Evolutionary conservation across 345 rosid species (phyloP).

Genomic region (Abelmoschus esculentus): DNA sequence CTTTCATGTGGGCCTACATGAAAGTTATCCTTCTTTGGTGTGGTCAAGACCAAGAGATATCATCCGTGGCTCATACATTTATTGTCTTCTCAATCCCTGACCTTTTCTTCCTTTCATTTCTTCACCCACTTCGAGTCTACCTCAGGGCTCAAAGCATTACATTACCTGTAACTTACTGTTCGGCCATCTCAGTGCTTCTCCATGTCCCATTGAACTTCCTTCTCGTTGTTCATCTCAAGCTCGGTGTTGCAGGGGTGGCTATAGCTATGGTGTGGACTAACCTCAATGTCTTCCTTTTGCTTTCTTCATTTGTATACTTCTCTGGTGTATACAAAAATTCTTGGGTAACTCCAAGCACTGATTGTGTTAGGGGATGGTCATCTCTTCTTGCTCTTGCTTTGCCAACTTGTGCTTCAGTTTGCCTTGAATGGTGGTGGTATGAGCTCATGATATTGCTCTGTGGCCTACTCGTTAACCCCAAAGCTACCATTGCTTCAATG

Average conservation of each 20-base stretch:
- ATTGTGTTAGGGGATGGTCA: constrained; percentile 81
- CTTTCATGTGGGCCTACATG: too few relatives aligned
- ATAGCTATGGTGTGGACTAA: constrained; percentile 86
- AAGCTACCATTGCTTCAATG: constrained; percentile 89
- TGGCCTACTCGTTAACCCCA: constrained; percentile 76
- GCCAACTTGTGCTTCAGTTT: constrained; percentile 46
- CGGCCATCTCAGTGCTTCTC: constrained; percentile 74
- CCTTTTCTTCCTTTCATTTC: constrained; percentile 77
- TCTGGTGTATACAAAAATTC: constrained; percentile 66
- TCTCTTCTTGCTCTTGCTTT: constrained; percentile 68
- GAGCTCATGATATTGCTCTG: constrained; percentile 89
- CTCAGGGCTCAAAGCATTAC: constrained; percentile 83
- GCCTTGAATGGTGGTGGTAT: constrained; percentile 96
- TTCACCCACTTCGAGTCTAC: constrained; percentile 85
- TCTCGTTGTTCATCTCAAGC: constrained; percentile 61
- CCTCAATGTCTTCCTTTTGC: constrained; percentile 63
- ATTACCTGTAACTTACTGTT: constrained; percentile 76
- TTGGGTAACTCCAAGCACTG: constrained; percentile 70
- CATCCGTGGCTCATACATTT: constrained; percentile 65
- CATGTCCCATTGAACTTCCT: constrained; percentile 78
- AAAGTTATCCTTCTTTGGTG: constrained; percentile 55
- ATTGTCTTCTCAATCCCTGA: constrained; percentile 81
- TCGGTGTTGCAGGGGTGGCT: constrained; percentile 85
- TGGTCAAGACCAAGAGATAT: constrained; percentile 74
- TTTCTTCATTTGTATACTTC: constrained; percentile 59